These are phyloP conservation scores for Wickerhamomyces queroliae DNA, from an alignment of 805 yeast species.

Conservation along the genomic window DNA sequence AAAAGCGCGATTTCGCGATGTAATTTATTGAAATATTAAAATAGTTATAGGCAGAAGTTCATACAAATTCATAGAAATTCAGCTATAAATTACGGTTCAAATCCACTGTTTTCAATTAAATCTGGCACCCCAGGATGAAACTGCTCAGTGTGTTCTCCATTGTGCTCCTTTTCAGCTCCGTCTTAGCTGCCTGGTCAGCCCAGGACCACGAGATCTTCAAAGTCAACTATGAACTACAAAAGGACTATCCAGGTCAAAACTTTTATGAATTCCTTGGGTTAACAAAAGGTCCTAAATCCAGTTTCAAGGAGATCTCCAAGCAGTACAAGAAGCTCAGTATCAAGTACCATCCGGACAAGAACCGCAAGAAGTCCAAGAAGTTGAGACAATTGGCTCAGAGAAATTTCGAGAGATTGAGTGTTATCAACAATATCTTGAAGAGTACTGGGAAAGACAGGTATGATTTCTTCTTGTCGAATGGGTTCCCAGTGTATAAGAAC, in stretches of 20 bases:
- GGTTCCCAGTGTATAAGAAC: slow-evolving; percentile 82
- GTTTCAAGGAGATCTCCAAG: slow-evolving; percentile 48
- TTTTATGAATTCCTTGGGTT: slow-evolving; percentile 26
- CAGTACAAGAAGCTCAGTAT: slow-evolving; percentile 70
- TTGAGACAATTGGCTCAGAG: slow-evolving; percentile 51
- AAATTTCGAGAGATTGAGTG: slow-evolving; percentile 71
- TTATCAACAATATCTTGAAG: slow-evolving; percentile 70
- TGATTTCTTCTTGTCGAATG: slow-evolving; percentile 76
- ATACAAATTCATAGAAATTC: no score
- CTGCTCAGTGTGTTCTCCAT: slow-evolving; percentile 11
- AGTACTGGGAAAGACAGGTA: slow-evolving; percentile 59
- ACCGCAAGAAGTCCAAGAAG: slow-evolving; percentile 27
- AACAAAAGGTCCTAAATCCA: slow-evolving; percentile 29
- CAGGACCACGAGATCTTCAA: slow-evolving; percentile 80
- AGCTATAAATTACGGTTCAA: no score
- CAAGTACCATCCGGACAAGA: slow-evolving; percentile 83
- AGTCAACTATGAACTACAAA: slow-evolving; percentile 55
- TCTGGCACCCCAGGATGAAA: no score
- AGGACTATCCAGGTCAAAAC: slow-evolving; percentile 22
- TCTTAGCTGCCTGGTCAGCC: slow-evolving; percentile 45
- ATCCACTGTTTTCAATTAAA: no score
- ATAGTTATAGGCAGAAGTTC: no score
- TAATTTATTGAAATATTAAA: no score
- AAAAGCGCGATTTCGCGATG: no score
- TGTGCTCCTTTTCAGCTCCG: slow-evolving; percentile 12